Evolutionary conservation across 352 stramenopile genomes (phyloP), one percentile per base, ranked within the genome.

Genomic region (Ophiocytium majus): DNA sequence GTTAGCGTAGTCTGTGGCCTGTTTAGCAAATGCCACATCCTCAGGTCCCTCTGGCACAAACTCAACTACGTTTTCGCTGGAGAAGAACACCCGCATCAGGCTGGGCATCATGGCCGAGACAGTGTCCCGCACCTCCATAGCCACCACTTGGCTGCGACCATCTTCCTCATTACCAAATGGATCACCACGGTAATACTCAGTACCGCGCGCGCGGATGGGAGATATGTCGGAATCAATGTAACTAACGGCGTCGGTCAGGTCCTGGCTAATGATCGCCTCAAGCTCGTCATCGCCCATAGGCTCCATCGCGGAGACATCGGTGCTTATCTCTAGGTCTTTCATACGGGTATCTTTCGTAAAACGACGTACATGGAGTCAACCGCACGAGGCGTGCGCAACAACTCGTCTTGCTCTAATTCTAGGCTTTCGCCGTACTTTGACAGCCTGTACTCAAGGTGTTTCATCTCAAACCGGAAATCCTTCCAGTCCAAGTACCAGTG

Each of bases 161-260:
- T n/a, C n/a, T 28, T 23, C 19, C 57, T 23, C 28, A 28, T 71
- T 28, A 23, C 28, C 57, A 28, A 28, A 71, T 28, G 28, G 19
- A 71, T 71, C 57, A 71, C 57, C 57, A 28, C 28, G 23, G 57
- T 71, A 71, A 71, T 71, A 71, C 19, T 71, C 57, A 28, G 28
- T 23, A 28, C 28, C 28, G 57, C 57, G 57, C 57, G 23, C 57
- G 57, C 57, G 57, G 19, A 23, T 28, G 19, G 23, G 19, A 28
- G 57, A 71, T 28, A 23, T 71, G 57, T 23, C 57, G 19, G 57
- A 23, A 23, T 71, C 19, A 71, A 23, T 28, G 28, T n/a, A n/a
- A n/a, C 57, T 71, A 28, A 71, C 19, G 57, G 57, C 57, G 57
- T 71, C 57, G 57, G 57, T 28, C 57, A 23, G 23, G 19, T 71